Evolutionary conservation across 1,284 basidiomycete genomes (phyloP), one percentile per base, ranked within the genome.

Genomic region (Uromyces viciae-fabae): DNA sequence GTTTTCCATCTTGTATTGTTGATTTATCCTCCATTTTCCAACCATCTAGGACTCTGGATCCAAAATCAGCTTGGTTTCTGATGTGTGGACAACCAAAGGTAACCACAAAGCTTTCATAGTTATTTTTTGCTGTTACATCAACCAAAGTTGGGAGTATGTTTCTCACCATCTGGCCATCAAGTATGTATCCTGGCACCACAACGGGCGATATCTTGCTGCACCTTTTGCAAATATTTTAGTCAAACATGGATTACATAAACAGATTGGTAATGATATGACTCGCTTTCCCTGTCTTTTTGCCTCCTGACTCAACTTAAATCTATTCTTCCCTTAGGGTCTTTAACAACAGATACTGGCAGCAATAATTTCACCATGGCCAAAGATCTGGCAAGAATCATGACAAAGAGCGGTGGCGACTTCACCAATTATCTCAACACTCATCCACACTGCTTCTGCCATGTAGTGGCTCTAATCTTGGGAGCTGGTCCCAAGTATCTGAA

Each of bases 311-410:
- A n/a, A n/a, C n/a, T n/a, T n/a, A n/a, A n/a, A n/a, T n/a, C n/a
- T n/a, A n/a, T n/a, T n/a, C n/a, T n/a, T n/a, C n/a, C n/a, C n/a
- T n/a, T n/a, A n/a, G n/a, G n/a, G n/a, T n/a, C n/a, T n/a, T n/a
- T n/a, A 38, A 64, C 60, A 14, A 38, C 14, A 4, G 46, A 72
- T 31, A 49, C 69, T 2, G 43, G 69, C 0, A 43, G n/a, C 11
- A 72, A 72, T 19, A 72, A 72, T 31, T 36, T 49, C 0, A 72
- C 69, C 8, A 72, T 72, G 69, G n/a, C 25, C 19, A 72, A 36
- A 33, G 69, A 72, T 22, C 38, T 72, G 42, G n/a, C 46, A 1
- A 8, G 14, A 8, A 40, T 68, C 33, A 31, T 14, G 19, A 25
- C 14, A 14, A n/a, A 38, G n/a, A 36, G 40, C 22, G 64, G 42